Base-by-base conservation (phyloP, 2,329 filamentous ascomycete genomes). In the Diaporthe velutina region DNA sequence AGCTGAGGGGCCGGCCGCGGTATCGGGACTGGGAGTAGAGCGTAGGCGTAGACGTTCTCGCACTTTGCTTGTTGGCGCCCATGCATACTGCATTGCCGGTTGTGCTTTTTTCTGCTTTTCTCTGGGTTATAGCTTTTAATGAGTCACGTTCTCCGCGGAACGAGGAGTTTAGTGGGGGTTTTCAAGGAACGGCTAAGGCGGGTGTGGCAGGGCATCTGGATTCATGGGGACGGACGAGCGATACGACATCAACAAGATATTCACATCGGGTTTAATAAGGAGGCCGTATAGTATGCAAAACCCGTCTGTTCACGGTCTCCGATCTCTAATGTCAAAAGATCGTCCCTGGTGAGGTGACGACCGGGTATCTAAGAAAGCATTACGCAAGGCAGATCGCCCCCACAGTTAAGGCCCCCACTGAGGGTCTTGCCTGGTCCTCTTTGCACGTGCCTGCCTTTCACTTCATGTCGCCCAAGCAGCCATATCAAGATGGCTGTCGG, bases 291-390 rank as follows among this genome's bases (percentile, higher is more conserved):
- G 45, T 64, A 50, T 28, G 19, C 54, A 50, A n/a, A n/a, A 38
- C 19, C 45, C 42, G 33, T 72, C 70, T 64, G 64, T 42, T 54
- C 70, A 60, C 57, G 57, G 33, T 50, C 57, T 61, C 60, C 45
- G 42, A 64, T 58, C 54, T 72, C 54, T 72, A 58, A 75, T 50
- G 28, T 71, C 33, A 70, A 64, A 68, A 64, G 70, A 50, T 57
- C 71, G 71, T n/a, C 58, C 71, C 66, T 48, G 30, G 25, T 45
- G 57, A 30, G 64, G 64, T 50, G 60, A n/a, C 58, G 66, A 74
- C 74, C 66, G 74, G 74, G 74, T 75, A 75, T 75, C 74, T 71
- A 64, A 25, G 30, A 61, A 61, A 73, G 35, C n/a, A 72, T 45
- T 50, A 58, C 71, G 22, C 50, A 55, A 57, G 57, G 30, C 67